These are phyloP conservation scores for Friedmanniomyces simplex DNA, from an alignment of 495 filamentous ascomycete genomes.

Conservation along the genomic window DNA sequence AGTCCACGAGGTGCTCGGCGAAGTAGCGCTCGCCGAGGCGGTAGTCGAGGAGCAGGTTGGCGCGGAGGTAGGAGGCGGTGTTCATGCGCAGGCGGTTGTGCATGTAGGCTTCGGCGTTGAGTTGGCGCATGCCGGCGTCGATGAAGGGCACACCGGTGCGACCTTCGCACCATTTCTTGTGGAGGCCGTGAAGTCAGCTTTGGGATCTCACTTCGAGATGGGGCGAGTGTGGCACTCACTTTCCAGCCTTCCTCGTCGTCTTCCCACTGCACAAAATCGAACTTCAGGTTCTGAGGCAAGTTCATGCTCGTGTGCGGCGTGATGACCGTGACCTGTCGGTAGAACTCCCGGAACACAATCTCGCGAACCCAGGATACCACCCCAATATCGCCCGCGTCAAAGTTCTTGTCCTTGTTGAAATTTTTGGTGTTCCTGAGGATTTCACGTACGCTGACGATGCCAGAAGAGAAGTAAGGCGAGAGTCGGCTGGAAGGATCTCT, in stretches of 20 bases:
- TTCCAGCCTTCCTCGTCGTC: constrained; percentile 37
- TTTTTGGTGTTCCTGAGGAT: constrained; percentile 24
- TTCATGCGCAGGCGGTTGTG: constrained; percentile 41
- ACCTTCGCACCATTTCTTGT: constrained; percentile 34
- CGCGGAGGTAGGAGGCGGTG: constrained; percentile 31
- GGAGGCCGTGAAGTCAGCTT: not conserved
- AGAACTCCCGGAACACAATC: constrained; percentile 39
- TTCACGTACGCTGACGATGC: constrained; percentile 32
- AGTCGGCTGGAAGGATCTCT: constrained; percentile 32
- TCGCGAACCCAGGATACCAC: constrained; percentile 37
- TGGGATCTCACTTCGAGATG: not conserved
- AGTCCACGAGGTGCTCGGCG: constrained; percentile 37
- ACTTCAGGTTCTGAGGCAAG: constrained; percentile 38
- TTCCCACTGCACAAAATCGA: constrained; percentile 39
- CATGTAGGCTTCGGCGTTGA: constrained; percentile 38
- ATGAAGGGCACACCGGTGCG: constrained; percentile 36
- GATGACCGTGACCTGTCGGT: constrained; percentile 34
- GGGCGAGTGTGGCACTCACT: not conserved
- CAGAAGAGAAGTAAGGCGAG: constrained; percentile 36
- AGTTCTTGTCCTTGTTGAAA: constrained; percentile 27
- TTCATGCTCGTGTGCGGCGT: constrained; percentile 38
- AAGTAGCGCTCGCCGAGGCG: constrained; percentile 37
- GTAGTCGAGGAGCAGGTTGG: constrained; percentile 37
- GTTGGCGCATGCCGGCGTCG: constrained; percentile 38
- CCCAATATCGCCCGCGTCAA: constrained; percentile 23